phyloP scores from a whole-genome alignment of 2,329 filamentous ascomycete genomes.

The Fusarium duplospermum region DNA sequence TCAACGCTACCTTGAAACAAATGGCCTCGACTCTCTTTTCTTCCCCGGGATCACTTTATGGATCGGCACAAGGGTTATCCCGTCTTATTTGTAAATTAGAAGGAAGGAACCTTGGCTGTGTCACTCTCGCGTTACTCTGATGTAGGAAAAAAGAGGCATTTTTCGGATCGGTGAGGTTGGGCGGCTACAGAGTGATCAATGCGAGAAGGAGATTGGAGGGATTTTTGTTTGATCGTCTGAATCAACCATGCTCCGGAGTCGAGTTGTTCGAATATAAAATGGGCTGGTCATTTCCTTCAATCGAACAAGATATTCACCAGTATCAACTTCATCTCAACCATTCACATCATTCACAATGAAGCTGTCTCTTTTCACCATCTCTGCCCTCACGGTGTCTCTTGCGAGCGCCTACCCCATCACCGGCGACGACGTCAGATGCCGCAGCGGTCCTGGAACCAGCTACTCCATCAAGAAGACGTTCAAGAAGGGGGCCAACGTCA shows the following conservation, averaged over 20 bases:
- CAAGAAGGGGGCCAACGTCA: slow-evolving; percentile 7
- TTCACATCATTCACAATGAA: neutral
- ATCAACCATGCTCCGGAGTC: neutral
- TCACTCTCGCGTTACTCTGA: neutral
- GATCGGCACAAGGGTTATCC: neutral
- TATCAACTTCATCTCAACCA: neutral
- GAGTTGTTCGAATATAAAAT: neutral
- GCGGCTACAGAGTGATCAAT: neutral
- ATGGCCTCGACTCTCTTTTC: neutral
- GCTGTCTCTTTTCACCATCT: neutral
- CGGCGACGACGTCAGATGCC: slow-evolving; percentile 17
- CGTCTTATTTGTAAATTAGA: slow-evolving; percentile 4
- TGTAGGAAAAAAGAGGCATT: neutral
- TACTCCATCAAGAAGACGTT: neutral
- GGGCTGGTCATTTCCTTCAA: neutral
- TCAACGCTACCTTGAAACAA: neutral
- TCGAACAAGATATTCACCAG: neutral
- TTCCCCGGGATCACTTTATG: neutral
- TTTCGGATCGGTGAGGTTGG: neutral
- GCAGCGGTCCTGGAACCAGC: slow-evolving; percentile 10
- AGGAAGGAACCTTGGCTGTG: neutral
- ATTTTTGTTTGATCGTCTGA: neutral
- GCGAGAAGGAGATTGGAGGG: neutral
- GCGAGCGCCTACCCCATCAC: slow-evolving; percentile 10
- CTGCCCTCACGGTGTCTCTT: neutral